Conservation (phyloP, 805 yeast species). For the Groenewaldozyma tartarivorans region DNA sequence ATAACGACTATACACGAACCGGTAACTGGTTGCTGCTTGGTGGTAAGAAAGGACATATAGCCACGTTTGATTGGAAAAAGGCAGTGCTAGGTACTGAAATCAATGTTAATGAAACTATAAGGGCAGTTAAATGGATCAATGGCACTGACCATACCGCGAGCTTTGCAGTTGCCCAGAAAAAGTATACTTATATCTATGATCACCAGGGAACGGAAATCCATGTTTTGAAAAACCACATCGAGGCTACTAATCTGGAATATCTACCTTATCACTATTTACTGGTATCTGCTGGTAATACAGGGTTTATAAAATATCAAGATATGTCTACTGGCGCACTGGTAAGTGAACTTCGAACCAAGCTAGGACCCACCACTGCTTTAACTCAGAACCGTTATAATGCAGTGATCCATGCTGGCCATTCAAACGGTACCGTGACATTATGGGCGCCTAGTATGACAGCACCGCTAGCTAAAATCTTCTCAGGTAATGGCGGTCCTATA, state of each 20-base stretch:
- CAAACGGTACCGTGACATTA: conserved; percentile 82
- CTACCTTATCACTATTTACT: conserved; percentile 87
- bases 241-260: conserved; percentile 72
- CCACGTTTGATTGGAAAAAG: conserved; percentile 90
- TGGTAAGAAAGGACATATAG: conserved; percentile 91
- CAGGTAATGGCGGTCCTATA: conserved; percentile 72
- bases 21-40: conserved; percentile 80
- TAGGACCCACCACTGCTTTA: conserved; percentile 87
- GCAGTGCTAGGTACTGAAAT: conserved; percentile 77
- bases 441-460: conserved; percentile 89
- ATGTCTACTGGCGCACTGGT: conserved; percentile 86
- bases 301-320: conserved; percentile 85
- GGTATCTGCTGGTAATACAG: conserved; percentile 83
- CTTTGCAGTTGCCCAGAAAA: conserved; percentile 95
- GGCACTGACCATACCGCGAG: conserved; percentile 57
- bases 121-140: conserved; percentile 83
- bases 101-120: conserved; percentile 77
- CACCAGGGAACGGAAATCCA: conserved; percentile 87
- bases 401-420: conserved; percentile 84
- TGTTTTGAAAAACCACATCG: conserved; percentile 82
- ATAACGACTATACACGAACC: conserved; percentile 70
- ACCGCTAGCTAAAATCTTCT: conserved; percentile 74
- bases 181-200: conserved; percentile 87
- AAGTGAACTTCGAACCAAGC: conserved; percentile 72
- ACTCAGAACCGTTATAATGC: conserved; percentile 94